phyloP scores from a whole-genome alignment of 139 green algal species.

The Coccomyxa sp. region DNA sequence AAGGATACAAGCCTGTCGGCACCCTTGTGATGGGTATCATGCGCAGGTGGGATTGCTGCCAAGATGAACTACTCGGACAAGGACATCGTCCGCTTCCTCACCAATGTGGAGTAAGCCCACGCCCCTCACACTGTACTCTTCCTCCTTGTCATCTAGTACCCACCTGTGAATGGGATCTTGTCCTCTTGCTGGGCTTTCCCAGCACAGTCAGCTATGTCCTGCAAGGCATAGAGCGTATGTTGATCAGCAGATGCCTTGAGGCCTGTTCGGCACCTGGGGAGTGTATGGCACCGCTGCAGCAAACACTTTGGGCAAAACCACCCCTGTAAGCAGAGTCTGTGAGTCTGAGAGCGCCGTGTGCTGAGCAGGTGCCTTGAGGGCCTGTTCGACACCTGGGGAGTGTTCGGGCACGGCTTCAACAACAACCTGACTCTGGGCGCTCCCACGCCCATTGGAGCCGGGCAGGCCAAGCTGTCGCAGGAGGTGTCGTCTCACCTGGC shows the following conservation, averaged over 20 bases:
- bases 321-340: neutral
- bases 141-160: too few relatives aligned
- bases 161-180: too few relatives aligned
- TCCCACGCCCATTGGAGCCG: slow-evolving; percentile 23
- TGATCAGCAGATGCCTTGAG: too few relatives aligned
- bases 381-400: slow-evolving; percentile 33
- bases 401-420: slow-evolving; percentile 33
- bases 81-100: slow-evolving; percentile 27
- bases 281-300: neutral
- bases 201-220: neutral
- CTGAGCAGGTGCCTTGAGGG: slow-evolving; percentile 33
- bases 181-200: neutral
- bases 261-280: too few relatives aligned
- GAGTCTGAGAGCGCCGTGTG: neutral
- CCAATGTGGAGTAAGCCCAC: slow-evolving; percentile 20
- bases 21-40: neutral
- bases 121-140: too few relatives aligned
- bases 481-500: slow-evolving; percentile 18
- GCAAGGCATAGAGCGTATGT: too few relatives aligned
- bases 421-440: slow-evolving; percentile 12
- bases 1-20: too few relatives aligned
- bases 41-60: slow-evolving; percentile 16
- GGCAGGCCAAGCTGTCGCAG: slow-evolving; percentile 26
- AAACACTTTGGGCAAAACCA: neutral
- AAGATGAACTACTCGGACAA: slow-evolving; percentile 14